These are phyloP conservation scores for Lepidium didymum DNA, from an alignment of 345 rosid species.

Conservation along the genomic window DNA sequence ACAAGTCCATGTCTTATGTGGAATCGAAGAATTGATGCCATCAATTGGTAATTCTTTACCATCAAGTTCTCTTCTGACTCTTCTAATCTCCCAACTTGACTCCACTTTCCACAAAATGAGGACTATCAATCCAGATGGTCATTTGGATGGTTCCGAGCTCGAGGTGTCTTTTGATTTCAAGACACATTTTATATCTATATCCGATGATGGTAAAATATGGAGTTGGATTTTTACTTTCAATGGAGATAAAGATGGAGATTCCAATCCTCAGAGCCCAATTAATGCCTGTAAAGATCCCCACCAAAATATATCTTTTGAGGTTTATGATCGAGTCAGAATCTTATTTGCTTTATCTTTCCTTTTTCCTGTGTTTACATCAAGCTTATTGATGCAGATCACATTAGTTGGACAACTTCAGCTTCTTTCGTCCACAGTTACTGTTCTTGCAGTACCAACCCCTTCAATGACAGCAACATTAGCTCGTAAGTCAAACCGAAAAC, in stretches of 20 bases:
- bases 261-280: slow-evolving; percentile 14
- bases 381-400: slow-evolving; percentile 46
- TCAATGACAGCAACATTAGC: slow-evolving; percentile 83
- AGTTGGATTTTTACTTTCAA: slow-evolving; percentile 71
- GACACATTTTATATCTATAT: slow-evolving; percentile 63
- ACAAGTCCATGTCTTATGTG: slow-evolving; percentile 61
- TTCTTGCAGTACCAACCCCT: slow-evolving; percentile 84
- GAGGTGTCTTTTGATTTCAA: slow-evolving; percentile 70
- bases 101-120: slow-evolving; percentile 60
- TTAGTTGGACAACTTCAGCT: slow-evolving; percentile 80
- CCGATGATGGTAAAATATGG: slow-evolving; percentile 93
- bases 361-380: neutral
- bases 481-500: slow-evolving; percentile 42
- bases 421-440: slow-evolving; percentile 76
- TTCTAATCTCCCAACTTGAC: slow-evolving; percentile 51
- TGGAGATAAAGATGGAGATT: slow-evolving; percentile 48
- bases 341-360: neutral
- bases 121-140: slow-evolving; percentile 40
- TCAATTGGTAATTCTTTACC: slow-evolving; percentile 62
- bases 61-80: slow-evolving; percentile 59
- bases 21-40: slow-evolving; percentile 78
- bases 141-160: slow-evolving; percentile 35
- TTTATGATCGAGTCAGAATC: neutral
- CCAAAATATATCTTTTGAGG: slow-evolving; percentile 48
- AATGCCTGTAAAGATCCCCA: slow-evolving; percentile 32